Conservation (phyloP, 2,329 filamentous ascomycete species). For the Rhynchosporium graminicola region DNA sequence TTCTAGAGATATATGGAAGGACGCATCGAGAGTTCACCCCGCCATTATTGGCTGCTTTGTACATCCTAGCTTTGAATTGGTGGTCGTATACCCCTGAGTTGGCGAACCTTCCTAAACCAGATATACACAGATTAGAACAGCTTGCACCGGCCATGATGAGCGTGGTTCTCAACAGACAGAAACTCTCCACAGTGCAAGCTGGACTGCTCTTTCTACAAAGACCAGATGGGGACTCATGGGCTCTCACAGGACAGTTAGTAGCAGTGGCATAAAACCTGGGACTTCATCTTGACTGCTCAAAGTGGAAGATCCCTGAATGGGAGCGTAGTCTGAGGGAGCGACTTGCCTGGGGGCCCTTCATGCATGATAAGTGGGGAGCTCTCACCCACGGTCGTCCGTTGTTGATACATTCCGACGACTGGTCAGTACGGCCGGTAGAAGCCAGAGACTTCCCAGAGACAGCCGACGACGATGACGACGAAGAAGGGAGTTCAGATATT, state of each 20-base stretch:
- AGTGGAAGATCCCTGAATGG: constrained; percentile 64
- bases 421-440: constrained; percentile 52
- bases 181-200: constrained; percentile 56
- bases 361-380: constrained; percentile 66
- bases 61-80: constrained; percentile 62
- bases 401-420: constrained; percentile 54
- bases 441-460: constrained; percentile 47
- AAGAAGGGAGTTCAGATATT: constrained; percentile 45
- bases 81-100: constrained; percentile 58
- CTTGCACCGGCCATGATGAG: constrained; percentile 48
- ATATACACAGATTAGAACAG: constrained; percentile 44
- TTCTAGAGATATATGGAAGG: constrained; percentile 60
- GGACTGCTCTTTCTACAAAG: constrained; percentile 54
- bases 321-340: constrained; percentile 61
- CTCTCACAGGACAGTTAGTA: constrained; percentile 50
- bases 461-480: constrained; percentile 33
- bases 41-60: constrained; percentile 59
- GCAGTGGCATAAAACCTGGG: constrained; percentile 57
- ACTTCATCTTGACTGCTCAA: constrained; percentile 60
- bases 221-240: constrained; percentile 38
- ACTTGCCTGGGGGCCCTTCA: constrained; percentile 65
- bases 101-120: constrained; percentile 47
- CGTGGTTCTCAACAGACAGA: constrained; percentile 51
- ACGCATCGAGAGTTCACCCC: constrained; percentile 60
- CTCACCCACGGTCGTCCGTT: constrained; percentile 60